Conservation (phyloP, 345 rosid genomes). For the Reutealis trisperma region DNA sequence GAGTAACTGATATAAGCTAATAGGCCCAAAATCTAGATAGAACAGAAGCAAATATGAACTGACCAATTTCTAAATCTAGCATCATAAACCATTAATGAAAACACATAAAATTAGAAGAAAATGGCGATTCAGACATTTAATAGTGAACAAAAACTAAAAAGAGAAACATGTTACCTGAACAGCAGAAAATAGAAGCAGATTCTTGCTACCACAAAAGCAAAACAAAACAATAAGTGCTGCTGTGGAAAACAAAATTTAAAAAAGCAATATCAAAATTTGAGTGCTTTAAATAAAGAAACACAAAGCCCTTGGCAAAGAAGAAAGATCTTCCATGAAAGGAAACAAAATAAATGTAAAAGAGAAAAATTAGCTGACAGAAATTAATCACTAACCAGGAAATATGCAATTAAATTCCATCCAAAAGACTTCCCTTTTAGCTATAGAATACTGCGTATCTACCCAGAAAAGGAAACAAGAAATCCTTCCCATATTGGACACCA, state of each 20-base stretch:
- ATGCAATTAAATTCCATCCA: conserved; percentile 10
- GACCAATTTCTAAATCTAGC: conserved; percentile 12
- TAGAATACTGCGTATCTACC: conserved; percentile 20
- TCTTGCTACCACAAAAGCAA: conserved; percentile 20
- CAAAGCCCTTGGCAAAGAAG: conserved; percentile 2
- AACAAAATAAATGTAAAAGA: conserved; percentile 15
- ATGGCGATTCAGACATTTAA: neutral
- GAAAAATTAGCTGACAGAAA: conserved; percentile 20
- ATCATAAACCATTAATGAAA: conserved; percentile 1
- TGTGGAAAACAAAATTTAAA: conserved; percentile 2
- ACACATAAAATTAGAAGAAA: conserved; percentile 31
- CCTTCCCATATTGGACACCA: conserved; percentile 17
- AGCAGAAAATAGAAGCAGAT: conserved; percentile 10
- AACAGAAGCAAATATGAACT: neutral
- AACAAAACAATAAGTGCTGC: conserved; percentile 12
- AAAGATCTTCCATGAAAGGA: conserved; percentile 14
- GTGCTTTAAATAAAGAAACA: neutral
- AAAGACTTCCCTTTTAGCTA: conserved; percentile 9
- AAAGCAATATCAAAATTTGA: neutral
- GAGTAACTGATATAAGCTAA: neutral
- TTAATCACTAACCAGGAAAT: conserved; percentile 23
- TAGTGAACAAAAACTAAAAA: conserved; percentile 7
- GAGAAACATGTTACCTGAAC: conserved; percentile 28
- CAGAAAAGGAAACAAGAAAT: conserved; percentile 27
- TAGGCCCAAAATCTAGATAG: neutral